Percentiles rank a stretch among this genome's conserved stretches.
Conservation (phyloP, 768 basidiomycete species). For the Chalciporus pseudorubinellus region DNA sequence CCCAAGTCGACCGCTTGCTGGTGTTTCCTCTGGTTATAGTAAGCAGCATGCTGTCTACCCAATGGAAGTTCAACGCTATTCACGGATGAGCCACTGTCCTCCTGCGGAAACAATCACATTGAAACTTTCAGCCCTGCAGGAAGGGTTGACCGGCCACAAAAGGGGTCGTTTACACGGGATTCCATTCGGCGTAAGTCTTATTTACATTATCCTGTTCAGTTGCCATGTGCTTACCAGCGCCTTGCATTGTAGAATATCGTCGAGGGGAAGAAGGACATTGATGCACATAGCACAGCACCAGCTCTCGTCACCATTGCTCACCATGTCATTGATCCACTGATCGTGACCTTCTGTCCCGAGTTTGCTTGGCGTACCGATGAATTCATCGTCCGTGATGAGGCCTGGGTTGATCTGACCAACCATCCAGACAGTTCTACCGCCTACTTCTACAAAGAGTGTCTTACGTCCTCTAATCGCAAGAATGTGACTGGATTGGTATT, state of each 20-base stretch:
- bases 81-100: no score
- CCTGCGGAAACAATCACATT: slow-evolving; percentile 5
- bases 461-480: no score
- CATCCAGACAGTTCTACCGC: no score
- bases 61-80: no score
- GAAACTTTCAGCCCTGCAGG: slow-evolving; percentile 2
- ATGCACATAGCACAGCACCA: slow-evolving; percentile 2
- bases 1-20: no score
- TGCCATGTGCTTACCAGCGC: no score
- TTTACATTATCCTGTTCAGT: no score
- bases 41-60: no score
- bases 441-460: slow-evolving; percentile 8
- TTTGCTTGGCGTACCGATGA: slow-evolving; percentile 4
- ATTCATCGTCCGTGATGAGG: slow-evolving; percentile 7
- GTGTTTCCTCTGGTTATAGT: no score
- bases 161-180: neutral
- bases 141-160: no score
- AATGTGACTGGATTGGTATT: no score
- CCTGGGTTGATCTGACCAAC: slow-evolving; percentile 5
- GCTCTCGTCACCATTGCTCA: neutral
- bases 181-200: slow-evolving; percentile 8
- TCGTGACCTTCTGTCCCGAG: neutral
- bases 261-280: slow-evolving; percentile 7
- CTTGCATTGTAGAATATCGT: slow-evolving; percentile 9
- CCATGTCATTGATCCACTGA: neutral